phyloP scores from a whole-genome alignment of 768 basidiomycete species.

The Calocybe gangraenosa region DNA sequence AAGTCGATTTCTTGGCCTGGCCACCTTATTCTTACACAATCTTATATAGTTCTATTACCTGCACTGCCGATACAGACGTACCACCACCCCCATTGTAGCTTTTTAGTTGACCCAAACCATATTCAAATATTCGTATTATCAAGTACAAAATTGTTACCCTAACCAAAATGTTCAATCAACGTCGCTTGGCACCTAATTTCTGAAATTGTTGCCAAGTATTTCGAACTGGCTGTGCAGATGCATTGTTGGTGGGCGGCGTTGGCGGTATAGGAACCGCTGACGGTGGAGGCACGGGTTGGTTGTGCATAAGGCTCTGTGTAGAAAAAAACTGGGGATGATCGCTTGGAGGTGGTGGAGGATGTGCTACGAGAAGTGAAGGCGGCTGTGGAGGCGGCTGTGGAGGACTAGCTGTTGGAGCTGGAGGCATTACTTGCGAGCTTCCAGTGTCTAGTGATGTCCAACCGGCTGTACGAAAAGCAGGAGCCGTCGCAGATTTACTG shows the following conservation, averaged over 20 bases:
- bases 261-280: slow-evolving; percentile 6
- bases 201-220: slow-evolving; percentile 62
- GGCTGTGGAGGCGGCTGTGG: not conserved
- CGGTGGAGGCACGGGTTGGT: slow-evolving; percentile 18
- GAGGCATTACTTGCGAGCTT: slow-evolving; percentile 24
- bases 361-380: slow-evolving; percentile 14
- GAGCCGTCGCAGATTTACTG: slow-evolving; percentile 24
- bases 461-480: slow-evolving; percentile 57
- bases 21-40: slow-evolving; percentile 8
- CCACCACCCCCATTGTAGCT: slow-evolving; percentile 43
- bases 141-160: not conserved
- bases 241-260: slow-evolving; percentile 8
- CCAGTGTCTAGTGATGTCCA: slow-evolving; percentile 64
- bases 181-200: slow-evolving; percentile 31
- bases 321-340: slow-evolving; percentile 11
- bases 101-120: slow-evolving; percentile 33
- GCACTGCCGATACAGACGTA: slow-evolving; percentile 29
- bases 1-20: slow-evolving; percentile 7
- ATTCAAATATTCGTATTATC: slow-evolving; percentile 10
- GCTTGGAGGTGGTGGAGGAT: slow-evolving; percentile 1
- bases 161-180: slow-evolving; percentile 2
- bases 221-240: slow-evolving; percentile 28
- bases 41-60: slow-evolving; percentile 35
- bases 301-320: slow-evolving; percentile 13
- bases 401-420: not conserved